Base-by-base conservation (phyloP, 2,329 filamentous ascomycete genomes). In the Chaetomiaceae sp. region DNA sequence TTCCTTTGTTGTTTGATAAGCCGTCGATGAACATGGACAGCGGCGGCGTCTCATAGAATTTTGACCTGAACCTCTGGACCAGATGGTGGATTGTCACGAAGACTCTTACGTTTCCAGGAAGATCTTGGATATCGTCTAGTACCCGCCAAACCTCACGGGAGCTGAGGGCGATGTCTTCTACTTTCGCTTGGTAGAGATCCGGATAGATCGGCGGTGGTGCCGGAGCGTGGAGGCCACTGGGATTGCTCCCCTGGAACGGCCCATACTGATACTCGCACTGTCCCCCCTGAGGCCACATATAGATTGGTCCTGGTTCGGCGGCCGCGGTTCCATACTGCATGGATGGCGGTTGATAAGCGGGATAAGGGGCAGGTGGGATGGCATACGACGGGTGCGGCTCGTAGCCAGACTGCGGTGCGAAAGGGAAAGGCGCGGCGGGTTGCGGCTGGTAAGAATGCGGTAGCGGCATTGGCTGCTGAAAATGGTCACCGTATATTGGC, bases 61-160 rank as follows among this genome's bases (percentile, higher is more conserved):
- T 74, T 14, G 76, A 67, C 38, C 76, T 72, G 62, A 85, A 89
- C 32, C 73, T 75, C 50, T 76, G 75, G 51, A 79, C 74, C 47
- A 84, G 70, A 64, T 87, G 82, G 63, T 86, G 75, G 37, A 91
- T 75, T 9, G 87, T 73, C 42, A 82, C 76, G 55, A 80, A 79
- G 14, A 87, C 74, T 58, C 82, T 81, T 42, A 88, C 74, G 55
- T 78, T 79, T 34, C 79, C 77, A 13, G 83, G 77, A 14, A 89
- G 69, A 46, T 83, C 78, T 59, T 80, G 80, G 57, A 89, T 72
- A 3, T 75, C 75, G 7, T 75, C 76, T 2, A 84, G 77, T 20
- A 73, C 69, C 56, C 79, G 78, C 85, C 86, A 91, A 32, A 86
- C 68, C 21, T 82, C 78, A 54, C 79, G 76, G 4, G 81, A 78